Conservation (phyloP, 257 asterid species). For the Lycium ferocissimum region DNA sequence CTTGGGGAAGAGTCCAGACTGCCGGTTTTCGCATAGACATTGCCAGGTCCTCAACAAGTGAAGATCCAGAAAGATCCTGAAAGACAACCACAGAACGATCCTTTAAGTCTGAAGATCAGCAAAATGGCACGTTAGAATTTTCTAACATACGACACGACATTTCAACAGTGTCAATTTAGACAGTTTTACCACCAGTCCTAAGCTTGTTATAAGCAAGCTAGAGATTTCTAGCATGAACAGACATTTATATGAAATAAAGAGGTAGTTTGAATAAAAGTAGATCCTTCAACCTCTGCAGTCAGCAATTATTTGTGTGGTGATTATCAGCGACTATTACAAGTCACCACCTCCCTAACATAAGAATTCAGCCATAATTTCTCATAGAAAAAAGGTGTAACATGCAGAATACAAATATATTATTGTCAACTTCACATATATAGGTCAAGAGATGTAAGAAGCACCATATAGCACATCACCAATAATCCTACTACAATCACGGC, state of each 20-base stretch:
- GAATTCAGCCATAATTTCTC: constrained; percentile 5
- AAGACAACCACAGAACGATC: constrained; percentile 15
- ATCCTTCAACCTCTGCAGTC: constrained; percentile 2
- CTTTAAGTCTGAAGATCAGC: constrained; percentile 6
- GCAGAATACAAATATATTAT: background rate
- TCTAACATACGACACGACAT: background rate
- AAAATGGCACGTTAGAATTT: background rate
- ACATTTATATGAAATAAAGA: constrained; percentile 16
- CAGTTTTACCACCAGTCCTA: background rate
- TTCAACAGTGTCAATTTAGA: background rate
- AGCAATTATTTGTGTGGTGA: background rate
- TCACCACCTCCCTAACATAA: constrained; percentile 19
- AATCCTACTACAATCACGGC: constrained; percentile 25
- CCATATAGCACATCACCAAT: background rate
- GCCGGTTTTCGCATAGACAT: constrained; percentile 63
- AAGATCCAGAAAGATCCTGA: constrained; percentile 79
- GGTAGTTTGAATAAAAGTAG: background rate
- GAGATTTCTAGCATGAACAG: constrained; percentile 19
- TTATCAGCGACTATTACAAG: background rate
- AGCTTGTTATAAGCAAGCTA: background rate
- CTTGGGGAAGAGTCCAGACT: constrained; percentile 75
- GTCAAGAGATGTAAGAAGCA: constrained; percentile 25
- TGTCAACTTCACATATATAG: constrained; percentile 20
- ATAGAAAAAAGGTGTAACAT: constrained; percentile 5
- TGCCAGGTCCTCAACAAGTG: constrained; percentile 60